Conservation (phyloP, 2,329 filamentous ascomycete genomes). For the Fusarium chuoi region DNA sequence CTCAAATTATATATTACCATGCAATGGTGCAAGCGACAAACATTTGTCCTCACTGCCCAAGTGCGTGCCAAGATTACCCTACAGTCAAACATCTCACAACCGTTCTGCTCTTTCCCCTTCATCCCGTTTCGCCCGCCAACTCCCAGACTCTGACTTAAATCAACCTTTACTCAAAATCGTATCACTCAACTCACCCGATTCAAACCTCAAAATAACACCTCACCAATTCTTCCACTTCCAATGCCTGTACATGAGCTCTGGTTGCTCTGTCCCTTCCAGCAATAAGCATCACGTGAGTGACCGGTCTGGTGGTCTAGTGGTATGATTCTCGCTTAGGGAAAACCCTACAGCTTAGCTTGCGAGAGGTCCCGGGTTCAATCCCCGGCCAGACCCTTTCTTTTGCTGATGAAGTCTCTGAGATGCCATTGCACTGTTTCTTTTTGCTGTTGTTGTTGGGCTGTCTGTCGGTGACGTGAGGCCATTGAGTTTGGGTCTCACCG, state of each 20-base stretch:
- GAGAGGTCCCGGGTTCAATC: conserved; percentile 60
- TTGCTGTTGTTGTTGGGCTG: not conserved
- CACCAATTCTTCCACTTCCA: accelerated
- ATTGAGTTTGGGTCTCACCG: not conserved
- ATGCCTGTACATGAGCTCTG: not conserved
- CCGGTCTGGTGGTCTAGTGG: conserved; percentile 69
- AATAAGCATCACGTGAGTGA: conserved; percentile 23
- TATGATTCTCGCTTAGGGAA: conserved; percentile 78
- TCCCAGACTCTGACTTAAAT: no score
- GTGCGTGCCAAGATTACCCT: not conserved
- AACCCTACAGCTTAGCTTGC: conserved; percentile 52
- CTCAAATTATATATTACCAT: no score
- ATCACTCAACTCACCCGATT: accelerated
- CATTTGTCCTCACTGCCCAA: not conserved
- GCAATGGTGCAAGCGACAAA: not conserved
- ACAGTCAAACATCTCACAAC: not conserved
- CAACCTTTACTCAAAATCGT: accelerated
- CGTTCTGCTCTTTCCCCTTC: not conserved
- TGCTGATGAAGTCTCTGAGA: not conserved
- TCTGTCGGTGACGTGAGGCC: not conserved
- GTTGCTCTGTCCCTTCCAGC: accelerated
- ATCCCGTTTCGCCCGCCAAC: not conserved
- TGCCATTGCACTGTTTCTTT: not conserved
- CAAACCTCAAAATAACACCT: not conserved
- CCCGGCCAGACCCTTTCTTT: conserved; percentile 52